These are phyloP conservation scores for Pichia sp. DNA, from an alignment of 1,139 yeast genomes.

Conservation along the genomic window DNA sequence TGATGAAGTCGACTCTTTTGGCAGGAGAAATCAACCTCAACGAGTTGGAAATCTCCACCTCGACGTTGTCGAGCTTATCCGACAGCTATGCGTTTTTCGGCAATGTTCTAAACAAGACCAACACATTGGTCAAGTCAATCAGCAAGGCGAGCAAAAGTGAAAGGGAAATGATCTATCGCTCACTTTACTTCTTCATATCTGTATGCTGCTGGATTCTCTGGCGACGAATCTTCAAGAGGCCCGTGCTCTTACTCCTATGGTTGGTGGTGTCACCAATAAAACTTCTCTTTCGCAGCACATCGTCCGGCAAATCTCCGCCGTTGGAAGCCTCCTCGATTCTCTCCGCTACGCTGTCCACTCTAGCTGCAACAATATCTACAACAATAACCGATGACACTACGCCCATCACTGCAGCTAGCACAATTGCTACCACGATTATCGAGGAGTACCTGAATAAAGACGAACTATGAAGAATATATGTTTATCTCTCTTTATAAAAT, in stretches of 20 bases:
- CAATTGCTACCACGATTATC: not conserved
- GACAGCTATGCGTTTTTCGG: constrained; percentile 52
- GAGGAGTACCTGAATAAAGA: constrained; percentile 9
- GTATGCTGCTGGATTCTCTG: constrained; percentile 63
- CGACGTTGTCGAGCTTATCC: constrained; percentile 46
- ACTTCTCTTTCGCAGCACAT: constrained; percentile 36
- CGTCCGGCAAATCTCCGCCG: not conserved
- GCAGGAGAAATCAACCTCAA: constrained; percentile 62
- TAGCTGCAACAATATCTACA: not conserved
- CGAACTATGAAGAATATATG: constrained; percentile 12
- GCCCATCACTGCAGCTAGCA: not conserved
- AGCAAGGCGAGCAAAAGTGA: constrained; percentile 67
- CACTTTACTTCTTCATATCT: constrained; percentile 52
- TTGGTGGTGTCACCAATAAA: constrained; percentile 40
- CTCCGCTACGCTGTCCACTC: not conserved
- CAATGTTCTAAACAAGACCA: constrained; percentile 50
- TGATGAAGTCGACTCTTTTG: constrained; percentile 30
- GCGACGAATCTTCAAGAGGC: constrained; percentile 56
- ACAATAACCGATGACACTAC: not conserved
- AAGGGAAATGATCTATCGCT: constrained; percentile 52
- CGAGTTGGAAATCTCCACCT: constrained; percentile 55
- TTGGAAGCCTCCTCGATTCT: not conserved
- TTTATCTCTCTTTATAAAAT: not conserved
- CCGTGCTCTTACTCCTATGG: constrained; percentile 58
- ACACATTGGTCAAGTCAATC: constrained; percentile 54